phyloP scores from a whole-genome alignment of 331 rosid species.

The Malus hybrid region DNA sequence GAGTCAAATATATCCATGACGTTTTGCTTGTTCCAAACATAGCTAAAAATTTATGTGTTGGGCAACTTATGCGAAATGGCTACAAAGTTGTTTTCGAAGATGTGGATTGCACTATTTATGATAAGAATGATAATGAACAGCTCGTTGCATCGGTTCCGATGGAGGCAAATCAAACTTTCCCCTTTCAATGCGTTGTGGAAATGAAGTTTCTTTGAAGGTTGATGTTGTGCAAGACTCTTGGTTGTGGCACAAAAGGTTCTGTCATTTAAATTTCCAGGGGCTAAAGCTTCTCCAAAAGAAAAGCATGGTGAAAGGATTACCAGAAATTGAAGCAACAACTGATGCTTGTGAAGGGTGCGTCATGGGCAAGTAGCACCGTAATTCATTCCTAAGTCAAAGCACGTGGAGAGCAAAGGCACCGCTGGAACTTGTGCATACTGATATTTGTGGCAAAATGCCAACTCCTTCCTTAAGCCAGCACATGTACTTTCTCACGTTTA shows the following conservation, averaged over 20 bases:
- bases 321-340: not conserved
- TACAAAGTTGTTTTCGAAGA: too few species aligned
- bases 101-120: too few species aligned
- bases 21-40: not conserved
- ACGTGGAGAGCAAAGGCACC: not conserved
- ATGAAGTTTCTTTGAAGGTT: not conserved
- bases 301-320: not conserved
- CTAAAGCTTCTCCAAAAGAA: not conserved
- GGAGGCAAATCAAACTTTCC: not conserved
- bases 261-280: not conserved
- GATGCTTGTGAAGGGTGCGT: not conserved
- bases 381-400: not conserved
- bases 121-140: too few species aligned
- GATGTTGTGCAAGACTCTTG: not conserved
- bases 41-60: not conserved
- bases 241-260: not conserved
- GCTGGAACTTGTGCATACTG: not conserved
- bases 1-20: not conserved
- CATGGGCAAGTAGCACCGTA: not conserved
- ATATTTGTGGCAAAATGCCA: not conserved
- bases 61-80: too few species aligned
- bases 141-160: too few species aligned
- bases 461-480: not conserved
- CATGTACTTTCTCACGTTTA: not conserved
- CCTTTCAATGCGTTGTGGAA: not conserved